Percentiles rank a stretch among this genome's conserved stretches.
phyloP scores from a whole-genome alignment of 495 filamentous ascomycete species.

The Acidomyces sp. region DNA sequence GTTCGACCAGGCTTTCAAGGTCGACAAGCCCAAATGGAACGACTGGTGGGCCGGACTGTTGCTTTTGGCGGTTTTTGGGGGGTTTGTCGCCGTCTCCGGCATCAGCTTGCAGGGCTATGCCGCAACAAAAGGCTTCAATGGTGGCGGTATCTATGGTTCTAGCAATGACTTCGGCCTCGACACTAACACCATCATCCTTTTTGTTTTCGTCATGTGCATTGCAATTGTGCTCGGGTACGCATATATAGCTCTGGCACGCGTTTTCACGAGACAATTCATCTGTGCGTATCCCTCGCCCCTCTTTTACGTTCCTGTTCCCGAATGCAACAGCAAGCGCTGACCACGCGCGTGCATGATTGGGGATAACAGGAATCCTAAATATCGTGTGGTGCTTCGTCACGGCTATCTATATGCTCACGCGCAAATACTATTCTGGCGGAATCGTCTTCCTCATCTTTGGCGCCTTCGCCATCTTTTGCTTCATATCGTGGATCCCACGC shows the following conservation, averaged over 20 bases:
- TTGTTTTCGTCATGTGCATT: constrained; percentile 58
- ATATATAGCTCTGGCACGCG: constrained; percentile 64
- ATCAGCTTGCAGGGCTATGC: constrained; percentile 67
- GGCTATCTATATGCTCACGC: constrained; percentile 51
- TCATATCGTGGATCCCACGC: constrained; percentile 68
- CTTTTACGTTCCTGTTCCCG: not conserved
- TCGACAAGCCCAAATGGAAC: constrained; percentile 74
- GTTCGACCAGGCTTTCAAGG: constrained; percentile 68
- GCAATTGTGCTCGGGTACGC: constrained; percentile 60
- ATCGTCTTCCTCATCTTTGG: constrained; percentile 77
- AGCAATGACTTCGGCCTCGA: constrained; percentile 53
- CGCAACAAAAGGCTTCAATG: constrained; percentile 49
- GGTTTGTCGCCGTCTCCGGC: constrained; percentile 66
- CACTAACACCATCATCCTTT: constrained; percentile 77
- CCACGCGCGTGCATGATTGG: too few relatives aligned
- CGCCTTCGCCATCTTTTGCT: constrained; percentile 66
- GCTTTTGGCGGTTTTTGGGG: constrained; percentile 58
- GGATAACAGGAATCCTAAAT: constrained; percentile 63
- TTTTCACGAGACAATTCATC: constrained; percentile 52
- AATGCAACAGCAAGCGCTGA: constrained; percentile 32
- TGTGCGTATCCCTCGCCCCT: not conserved
- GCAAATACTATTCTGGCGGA: constrained; percentile 63
- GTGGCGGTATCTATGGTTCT: constrained; percentile 60
- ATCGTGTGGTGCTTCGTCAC: constrained; percentile 55
- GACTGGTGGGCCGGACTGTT: constrained; percentile 78